phyloP scores from a whole-genome alignment of 495 filamentous ascomycete genomes.

The Penicillium steckii region DNA sequence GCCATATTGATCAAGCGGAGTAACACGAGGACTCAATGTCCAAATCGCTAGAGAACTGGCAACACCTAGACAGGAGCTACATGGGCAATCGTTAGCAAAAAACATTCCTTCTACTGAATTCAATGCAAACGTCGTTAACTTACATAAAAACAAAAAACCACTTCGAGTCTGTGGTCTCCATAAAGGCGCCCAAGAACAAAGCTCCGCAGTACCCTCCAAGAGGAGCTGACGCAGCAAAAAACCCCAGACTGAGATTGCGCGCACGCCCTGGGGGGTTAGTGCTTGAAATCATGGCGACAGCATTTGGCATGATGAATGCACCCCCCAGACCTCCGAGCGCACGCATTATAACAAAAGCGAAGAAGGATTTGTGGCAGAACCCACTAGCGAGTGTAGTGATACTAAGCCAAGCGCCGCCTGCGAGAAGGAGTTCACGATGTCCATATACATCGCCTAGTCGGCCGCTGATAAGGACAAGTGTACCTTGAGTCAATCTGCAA shows the following conservation, averaged over 20 bases:
- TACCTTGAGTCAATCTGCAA: slow-evolving; percentile 48
- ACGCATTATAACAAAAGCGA: slow-evolving; percentile 38
- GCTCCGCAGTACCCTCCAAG: slow-evolving; percentile 45
- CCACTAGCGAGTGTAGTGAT: slow-evolving; percentile 37
- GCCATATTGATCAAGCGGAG: slow-evolving; percentile 40
- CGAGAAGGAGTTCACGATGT: slow-evolving; percentile 42
- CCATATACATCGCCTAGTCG: slow-evolving; percentile 51
- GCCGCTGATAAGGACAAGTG: slow-evolving; percentile 49
- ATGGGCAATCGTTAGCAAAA: not conserved
- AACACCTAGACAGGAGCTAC: slow-evolving; percentile 35
- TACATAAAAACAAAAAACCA: slow-evolving; percentile 54
- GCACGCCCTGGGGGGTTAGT: slow-evolving; percentile 43
- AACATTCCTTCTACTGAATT: too few species aligned
- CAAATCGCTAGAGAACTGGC: too few species aligned
- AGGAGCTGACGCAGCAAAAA: slow-evolving; percentile 52
- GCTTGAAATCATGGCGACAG: slow-evolving; percentile 46
- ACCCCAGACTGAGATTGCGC: slow-evolving; percentile 47
- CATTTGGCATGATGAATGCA: slow-evolving; percentile 47
- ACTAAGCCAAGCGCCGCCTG: slow-evolving; percentile 37
- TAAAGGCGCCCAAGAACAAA: slow-evolving; percentile 41
- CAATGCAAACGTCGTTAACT: slow-evolving; percentile 4
- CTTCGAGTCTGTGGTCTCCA: slow-evolving; percentile 42
- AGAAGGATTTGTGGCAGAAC: slow-evolving; percentile 43
- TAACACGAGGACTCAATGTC: slow-evolving; percentile 29
- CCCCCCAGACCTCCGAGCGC: slow-evolving; percentile 45